Base-by-base conservation (phyloP, 2,329 filamentous ascomycete genomes). In the Trichoderma breve region DNA sequence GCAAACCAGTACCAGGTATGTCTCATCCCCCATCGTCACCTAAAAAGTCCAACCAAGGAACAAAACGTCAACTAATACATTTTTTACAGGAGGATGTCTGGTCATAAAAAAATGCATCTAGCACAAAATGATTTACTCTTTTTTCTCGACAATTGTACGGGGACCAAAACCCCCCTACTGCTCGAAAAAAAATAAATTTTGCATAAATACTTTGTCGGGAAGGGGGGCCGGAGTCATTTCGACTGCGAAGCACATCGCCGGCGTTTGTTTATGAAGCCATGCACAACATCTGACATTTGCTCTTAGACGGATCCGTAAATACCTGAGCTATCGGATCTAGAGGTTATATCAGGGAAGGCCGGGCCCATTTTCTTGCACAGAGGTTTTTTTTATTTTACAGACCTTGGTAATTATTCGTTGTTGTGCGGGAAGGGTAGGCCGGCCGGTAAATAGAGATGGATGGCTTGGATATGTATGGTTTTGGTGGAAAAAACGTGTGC, bases 1-100 rank as follows among this genome's bases (percentile, higher is more conserved):
- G 91, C 92, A 75, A 98, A 97, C 83, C 93, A 96, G 82, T 99
- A 99, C 86, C 97, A 99, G 88, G 96, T 91, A 88, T 73, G 85
- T 68, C 36, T 51, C 65, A 68, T 60, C 55, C 55, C 55, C 26
- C 21, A 34, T 61, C 32, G 32, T 12, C 32, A 12, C 11, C 3
- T 51, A 14, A 18, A 24, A 53, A 34, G 15, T 11, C 7, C 57
- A 7, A 18, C 51, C 32, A 28, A 21, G 34, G 53, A 62, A 68
- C 60, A 12, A 53, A 58, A 26, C 34, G 8, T 12, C 21, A 18
- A 63, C 28, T 47, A 34, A 62, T 39, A 65, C 51, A 53, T 34
- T 62, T 2, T 34, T 63, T 75, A 77, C 74, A 92, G 90, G 90
- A 92, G 87, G 90, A 92, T 78, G 90, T 92, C 66, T 92, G 90